Evolutionary conservation across 2,329 filamentous ascomycete species (phyloP).

Genomic region (Trichoderma harzianum): DNA sequence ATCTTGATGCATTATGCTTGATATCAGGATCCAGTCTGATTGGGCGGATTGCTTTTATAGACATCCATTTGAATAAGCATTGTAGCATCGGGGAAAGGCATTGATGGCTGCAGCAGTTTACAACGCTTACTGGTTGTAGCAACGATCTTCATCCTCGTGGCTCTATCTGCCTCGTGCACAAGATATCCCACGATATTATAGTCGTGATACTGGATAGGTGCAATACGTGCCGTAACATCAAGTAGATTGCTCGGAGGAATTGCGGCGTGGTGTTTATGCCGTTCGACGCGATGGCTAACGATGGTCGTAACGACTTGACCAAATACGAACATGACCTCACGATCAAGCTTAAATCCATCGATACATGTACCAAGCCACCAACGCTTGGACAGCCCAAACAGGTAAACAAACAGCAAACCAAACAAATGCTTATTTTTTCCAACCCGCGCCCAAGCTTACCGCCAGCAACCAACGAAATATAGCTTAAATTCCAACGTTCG

Average conservation of each 20-base stretch:
- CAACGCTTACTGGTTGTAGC: neutral
- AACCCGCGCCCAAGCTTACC: neutral
- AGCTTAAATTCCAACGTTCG: neutral
- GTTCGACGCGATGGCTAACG: neutral
- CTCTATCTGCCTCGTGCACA: neutral
- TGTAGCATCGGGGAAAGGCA: neutral
- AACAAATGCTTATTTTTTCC: neutral
- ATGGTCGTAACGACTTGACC: neutral
- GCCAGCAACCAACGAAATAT: neutral
- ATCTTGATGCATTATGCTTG: neutral
- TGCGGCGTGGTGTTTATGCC: neutral
- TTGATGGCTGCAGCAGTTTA: neutral
- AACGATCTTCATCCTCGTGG: neutral
- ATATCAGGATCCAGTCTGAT: neutral
- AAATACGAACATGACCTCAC: neutral
- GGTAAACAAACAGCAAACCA: neutral
- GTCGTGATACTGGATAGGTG: neutral
- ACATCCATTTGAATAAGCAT: neutral
- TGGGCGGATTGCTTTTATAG: neutral
- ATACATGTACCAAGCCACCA: neutral
- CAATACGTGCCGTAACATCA: neutral
- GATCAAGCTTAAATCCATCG: neutral
- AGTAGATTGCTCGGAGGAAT: neutral
- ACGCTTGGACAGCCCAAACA: neutral
- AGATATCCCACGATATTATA: neutral